Evolutionary conservation across 192 early-diverging fungal genomes (phyloP), one percentile per base, ranked within the genome.

Genomic region (Coemansia sp.): DNA sequence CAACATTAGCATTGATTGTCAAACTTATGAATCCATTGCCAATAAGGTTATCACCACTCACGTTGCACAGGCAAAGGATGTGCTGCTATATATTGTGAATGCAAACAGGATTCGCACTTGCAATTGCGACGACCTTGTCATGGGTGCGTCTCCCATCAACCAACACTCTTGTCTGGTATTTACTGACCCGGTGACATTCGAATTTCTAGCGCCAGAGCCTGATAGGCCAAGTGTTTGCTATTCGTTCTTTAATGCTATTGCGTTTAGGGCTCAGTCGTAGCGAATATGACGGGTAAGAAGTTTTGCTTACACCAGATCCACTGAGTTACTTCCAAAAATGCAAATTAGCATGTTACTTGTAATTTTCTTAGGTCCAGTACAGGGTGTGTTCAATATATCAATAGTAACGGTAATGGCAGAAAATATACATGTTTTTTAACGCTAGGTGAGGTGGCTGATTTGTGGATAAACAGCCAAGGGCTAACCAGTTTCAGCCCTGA

Each of bases 11-110:
- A 55, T 55, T 29, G 14, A 27, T 29, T 10, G 14, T 4, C 51
- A 55, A 55, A 55, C 51, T 2, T 55, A 55, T n/a, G 51, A 55
- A 31, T 55, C 51, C 14, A 55, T 55, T 55, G 51, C 51, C 10
- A 55, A 55, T 25, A 55, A 29, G 9, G 51, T 27, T 3, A 55
- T 55, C 11, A 55, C 51, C 27, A 31, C 51, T 55, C 27, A 29
- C 11, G 5, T 12, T 14, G 4, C 8, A 29, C 23, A 31, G 10
- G 5, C 9, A 14, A 31, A 17, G 1, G 27, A 29, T 0, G 4
- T 29, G 25, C 15, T 31, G 51, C 46, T 48, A 17, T 55, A 32
- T 15, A 31, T 55, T 7, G 51, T 55, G 51, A 55, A 55, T 31
- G 14, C 12, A 9, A 55, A 29, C 51, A 55, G 51, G n/a, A 31